Evolutionary conservation across 805 yeast species (phyloP).

Genomic region (Wickerhamiella occidentalis): DNA sequence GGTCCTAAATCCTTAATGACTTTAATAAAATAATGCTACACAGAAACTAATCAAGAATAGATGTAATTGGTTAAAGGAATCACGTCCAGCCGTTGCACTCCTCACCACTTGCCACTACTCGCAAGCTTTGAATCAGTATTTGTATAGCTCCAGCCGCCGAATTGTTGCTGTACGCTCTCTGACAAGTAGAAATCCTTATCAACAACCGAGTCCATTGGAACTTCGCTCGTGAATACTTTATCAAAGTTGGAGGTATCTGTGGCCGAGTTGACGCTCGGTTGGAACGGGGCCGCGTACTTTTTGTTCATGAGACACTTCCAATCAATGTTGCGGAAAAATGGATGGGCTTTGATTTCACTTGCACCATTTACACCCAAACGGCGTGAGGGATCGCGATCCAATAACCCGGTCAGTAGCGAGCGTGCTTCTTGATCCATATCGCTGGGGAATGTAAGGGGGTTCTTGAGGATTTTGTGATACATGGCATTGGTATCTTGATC

Average conservation of each 20-base stretch:
- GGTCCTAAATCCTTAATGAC: no score
- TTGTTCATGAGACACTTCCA: slow-evolving; percentile 75
- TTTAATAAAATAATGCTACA: background rate
- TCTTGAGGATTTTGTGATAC: slow-evolving; percentile 88
- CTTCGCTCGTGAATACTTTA: slow-evolving; percentile 72
- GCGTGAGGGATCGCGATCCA: slow-evolving; percentile 73
- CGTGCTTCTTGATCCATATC: slow-evolving; percentile 79
- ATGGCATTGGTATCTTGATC: slow-evolving; percentile 86
- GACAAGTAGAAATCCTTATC: slow-evolving; percentile 65
- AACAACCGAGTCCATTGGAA: slow-evolving; percentile 90
- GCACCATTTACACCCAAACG: slow-evolving; percentile 76
- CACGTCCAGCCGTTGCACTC: no score
- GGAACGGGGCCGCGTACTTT: slow-evolving; percentile 89
- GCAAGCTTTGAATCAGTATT: slow-evolving; percentile 26
- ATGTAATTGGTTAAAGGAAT: no score
- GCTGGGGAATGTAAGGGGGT: slow-evolving; percentile 78
- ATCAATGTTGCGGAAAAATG: slow-evolving; percentile 78
- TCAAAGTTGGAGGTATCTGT: slow-evolving; percentile 91
- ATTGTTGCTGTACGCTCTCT: slow-evolving; percentile 92
- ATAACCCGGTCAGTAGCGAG: slow-evolving; percentile 58
- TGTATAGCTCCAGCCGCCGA: slow-evolving; percentile 95
- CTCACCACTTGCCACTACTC: slow-evolving; percentile 25
- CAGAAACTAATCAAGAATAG: background rate
- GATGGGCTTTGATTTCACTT: slow-evolving; percentile 67
- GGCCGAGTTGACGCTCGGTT: slow-evolving; percentile 77